Conservation (phyloP, 495 filamentous ascomycete species). For the Tetracladium marchalianum region DNA sequence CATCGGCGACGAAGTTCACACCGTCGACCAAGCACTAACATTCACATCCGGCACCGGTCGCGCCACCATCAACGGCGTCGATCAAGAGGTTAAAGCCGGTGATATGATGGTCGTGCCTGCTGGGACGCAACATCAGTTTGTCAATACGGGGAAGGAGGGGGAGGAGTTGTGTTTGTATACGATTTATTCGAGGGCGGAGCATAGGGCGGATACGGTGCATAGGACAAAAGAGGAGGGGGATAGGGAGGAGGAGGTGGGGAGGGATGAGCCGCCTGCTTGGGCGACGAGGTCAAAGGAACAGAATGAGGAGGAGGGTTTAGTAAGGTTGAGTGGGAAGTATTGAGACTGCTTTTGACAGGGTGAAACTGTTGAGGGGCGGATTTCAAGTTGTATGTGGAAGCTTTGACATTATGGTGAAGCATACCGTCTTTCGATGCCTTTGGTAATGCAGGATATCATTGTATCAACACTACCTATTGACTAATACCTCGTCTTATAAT, state of each 20-base stretch:
- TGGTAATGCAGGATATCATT: too few species aligned
- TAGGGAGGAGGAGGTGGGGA: constrained; percentile 47
- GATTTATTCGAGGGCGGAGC: constrained; percentile 54
- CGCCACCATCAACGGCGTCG: constrained; percentile 48
- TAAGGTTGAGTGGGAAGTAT: constrained; percentile 28
- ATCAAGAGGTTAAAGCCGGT: constrained; percentile 46
- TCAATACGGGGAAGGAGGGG: constrained; percentile 37
- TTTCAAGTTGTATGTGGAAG: too few species aligned
- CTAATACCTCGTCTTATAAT: too few species aligned
- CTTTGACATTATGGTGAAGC: too few species aligned
- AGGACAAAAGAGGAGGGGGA: constrained; percentile 52
- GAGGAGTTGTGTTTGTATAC: constrained; percentile 36
- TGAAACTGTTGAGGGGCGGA: too few species aligned
- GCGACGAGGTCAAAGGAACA: constrained; percentile 40
- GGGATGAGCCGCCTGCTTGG: constrained; percentile 53
- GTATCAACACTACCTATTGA: too few species aligned
- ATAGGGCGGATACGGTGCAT: constrained; percentile 46
- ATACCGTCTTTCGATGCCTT: too few species aligned
- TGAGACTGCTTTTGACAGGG: constrained; percentile 12
- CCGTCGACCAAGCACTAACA: constrained; percentile 54
- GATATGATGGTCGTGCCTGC: constrained; percentile 56
- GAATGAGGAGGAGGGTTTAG: constrained; percentile 47
- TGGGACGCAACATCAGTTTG: constrained; percentile 56
- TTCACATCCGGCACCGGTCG: constrained; percentile 48
- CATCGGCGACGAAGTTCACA: constrained; percentile 53